Base-by-base conservation (phyloP, 805 yeast species). In the Saccharomyces mikatae region DNA sequence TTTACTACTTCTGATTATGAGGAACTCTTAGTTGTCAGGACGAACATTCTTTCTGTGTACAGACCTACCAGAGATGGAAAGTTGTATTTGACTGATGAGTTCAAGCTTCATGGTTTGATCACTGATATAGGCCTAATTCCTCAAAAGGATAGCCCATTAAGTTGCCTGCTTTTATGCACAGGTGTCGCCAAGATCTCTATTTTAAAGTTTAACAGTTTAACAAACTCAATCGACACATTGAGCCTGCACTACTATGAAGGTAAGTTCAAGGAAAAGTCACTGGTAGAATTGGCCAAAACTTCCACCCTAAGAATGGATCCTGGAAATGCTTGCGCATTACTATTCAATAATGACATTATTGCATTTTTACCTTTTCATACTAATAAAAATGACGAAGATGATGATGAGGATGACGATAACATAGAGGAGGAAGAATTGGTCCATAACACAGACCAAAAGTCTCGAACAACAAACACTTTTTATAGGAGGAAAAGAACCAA, bases 201-300 rank as follows among this genome's bases (percentile, higher is more conserved):
- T 17, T 70, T 92, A 29, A 76, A 77, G 53, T 94, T 96, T 88
- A 85, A 89, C 62, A 67, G 70, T 3, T 68, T 63, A 3, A 65
- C 62, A n/a, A 75, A 81, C 58, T 62, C 78, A 1, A 74, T 92
- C n/a, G 74, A 78, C 27, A 88, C 97, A 0, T 77, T 82, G 0
- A 87, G 96, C 51, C 73, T 94, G 51, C 99, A 94, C 71, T 89
- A 80, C 66, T 94, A 91, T 68, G 97, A 92, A 62, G 80, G 81
- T 47, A 80, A 81, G 27, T 74, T 89, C 51, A 78, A 77, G 46
- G 74, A 76, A 32, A 62, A 76, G 10, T 76, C 83, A 1, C 72
- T 77, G 6, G 51, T 64, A 14, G 60, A 61, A n/a, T 62, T 71
- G 47, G 58, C 66, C 1, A 48, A 57, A 21, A 67, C 70, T 5